Base-by-base conservation (phyloP, 352 stramenopile species). In the Globisporangium rhizosaccharum region DNA sequence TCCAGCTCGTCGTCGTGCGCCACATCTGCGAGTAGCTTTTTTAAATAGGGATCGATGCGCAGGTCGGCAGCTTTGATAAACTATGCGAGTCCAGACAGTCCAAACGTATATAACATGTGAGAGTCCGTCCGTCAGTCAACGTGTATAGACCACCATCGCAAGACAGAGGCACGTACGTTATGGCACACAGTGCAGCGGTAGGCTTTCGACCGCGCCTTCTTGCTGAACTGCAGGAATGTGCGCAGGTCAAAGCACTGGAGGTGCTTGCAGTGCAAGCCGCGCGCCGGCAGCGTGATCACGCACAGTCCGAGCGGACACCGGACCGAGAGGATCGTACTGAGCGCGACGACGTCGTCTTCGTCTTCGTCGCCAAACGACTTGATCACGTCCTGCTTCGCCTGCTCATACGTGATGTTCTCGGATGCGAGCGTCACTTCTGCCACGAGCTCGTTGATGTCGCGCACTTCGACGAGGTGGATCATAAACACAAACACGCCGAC, bases 181-280 rank as follows among this genome's bases (percentile, higher is more conserved):
- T 98, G 84, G 63, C 94, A 98, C 30, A 90, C 73, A 57, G 74
- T 87, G 80, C 94, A 98, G 55, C 85, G 82, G 79, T 92, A 98
- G 49, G 90, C 76, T 42, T 86, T 82, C 20, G 90, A 96, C 48
- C 77, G 76, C 20, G 90, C 83, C 61, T 82, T 89, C 61, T 94
- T 82, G 78, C 95, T 98, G 53, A 95, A 92, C 42, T 87, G 66
- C 23, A 98, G 67, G 65, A 97, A 98, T 3, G 88, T 97, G 61
- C 65, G 77, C 30, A 98, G 69, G 69, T 98, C 94, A 70, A 98
- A 98, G 67, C 96, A 98, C 79, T 98, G 93, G 54, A 97, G 74
- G 65, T 98, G 96, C 56, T 90, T 96, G 66, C 96, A 98, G 64
- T 95, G 61, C 37, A 86, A 66, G 11, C 92, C 92, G 42, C 96